phyloP scores from a whole-genome alignment of 345 rosid species.

The Tarenaya hassleriana region DNA sequence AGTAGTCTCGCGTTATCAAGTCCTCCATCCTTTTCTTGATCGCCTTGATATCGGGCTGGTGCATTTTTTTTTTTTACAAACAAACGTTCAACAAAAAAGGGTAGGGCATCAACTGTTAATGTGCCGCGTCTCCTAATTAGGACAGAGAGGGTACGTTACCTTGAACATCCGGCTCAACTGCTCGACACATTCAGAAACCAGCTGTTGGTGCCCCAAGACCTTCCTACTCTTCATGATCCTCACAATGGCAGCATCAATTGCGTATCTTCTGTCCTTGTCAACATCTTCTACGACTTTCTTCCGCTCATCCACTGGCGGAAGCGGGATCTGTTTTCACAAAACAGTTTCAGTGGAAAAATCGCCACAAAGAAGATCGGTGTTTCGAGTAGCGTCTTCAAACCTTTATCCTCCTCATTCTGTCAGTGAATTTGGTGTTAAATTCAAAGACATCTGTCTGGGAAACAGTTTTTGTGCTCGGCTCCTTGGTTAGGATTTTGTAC shows the following conservation, averaged over 20 bases:
- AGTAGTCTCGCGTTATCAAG: conserved; percentile 72
- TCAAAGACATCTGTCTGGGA: conserved; percentile 53
- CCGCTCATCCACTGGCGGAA: conserved; percentile 90
- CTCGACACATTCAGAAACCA: conserved; percentile 85
- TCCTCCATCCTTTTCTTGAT: conserved; percentile 96
- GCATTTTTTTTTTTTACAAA: too few species aligned
- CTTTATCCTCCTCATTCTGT: conserved; percentile 94
- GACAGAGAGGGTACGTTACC: too few species aligned
- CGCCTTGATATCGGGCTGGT: conserved; percentile 94
- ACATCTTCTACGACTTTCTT: conserved; percentile 92
- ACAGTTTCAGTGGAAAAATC: too few species aligned
- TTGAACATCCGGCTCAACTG: conserved; percentile 94
- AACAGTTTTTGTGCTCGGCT: conserved; percentile 53
- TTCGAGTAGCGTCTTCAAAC: conserved; percentile 25
- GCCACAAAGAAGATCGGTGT: background rate
- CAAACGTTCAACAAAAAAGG: too few species aligned
- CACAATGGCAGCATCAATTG: conserved; percentile 95
- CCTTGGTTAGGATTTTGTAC: conserved; percentile 69
- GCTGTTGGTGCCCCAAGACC: conserved; percentile 72
- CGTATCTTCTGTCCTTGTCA: conserved; percentile 82
- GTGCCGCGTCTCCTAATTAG: too few species aligned
- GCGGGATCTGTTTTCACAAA: conserved; percentile 64
- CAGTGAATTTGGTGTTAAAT: conserved; percentile 71
- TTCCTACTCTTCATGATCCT: conserved; percentile 97
- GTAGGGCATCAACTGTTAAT: too few species aligned